Evolutionary conservation across 805 yeast genomes (phyloP), one percentile per base, ranked within the genome.

Genomic region (Kuraishia borneana): DNA sequence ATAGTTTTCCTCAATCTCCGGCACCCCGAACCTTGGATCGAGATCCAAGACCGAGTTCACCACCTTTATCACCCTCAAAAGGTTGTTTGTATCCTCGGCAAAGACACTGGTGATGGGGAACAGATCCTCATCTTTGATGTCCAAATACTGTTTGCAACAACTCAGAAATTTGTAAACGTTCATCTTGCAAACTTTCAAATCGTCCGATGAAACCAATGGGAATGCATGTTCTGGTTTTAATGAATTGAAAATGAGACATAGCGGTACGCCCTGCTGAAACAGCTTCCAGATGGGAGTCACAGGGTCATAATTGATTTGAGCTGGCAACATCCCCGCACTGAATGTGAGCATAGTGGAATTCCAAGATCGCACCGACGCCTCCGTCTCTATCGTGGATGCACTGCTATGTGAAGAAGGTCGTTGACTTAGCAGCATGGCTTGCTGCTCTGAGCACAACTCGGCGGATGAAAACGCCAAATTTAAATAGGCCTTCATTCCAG

Each of bases 101-200:
- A 85, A 89, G 1, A 87, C 94, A 54, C 84, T 83, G 13, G 95
- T 81, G 30, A 92, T 82, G 21, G 95, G 84, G 58, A 92, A 88
- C 54, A 89, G 65, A 45, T 80, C 80, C 32, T 83, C 84, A 54
- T 85, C 94, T 37, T 76, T 76, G 40, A 83, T 70, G 30, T 73
- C 70, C 39, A 88, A 65, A 47, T 82, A 76, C 33, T 72, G 67
- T 52, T 83, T 83, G 51, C 95, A 89, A 8, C 94, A 94, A 39
- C 79, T 69, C 33, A 89, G 71, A 53, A 92, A 92, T 51, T 83
- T 89, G 56, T 89, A 92, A 18, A 92, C 85, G 18, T 85, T 78
- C 60, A 81, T 80, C 50, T 92, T 92, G 58, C 95, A 83, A 33
- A 80, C 70, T 48, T 84, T 78, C 41, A 83, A 51, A 51, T 89